Evolutionary conservation across 371 early-diverging fungal species (phyloP), one percentile per base, ranked within the genome.

Genomic region (Caulochytrium protostelioides): DNA sequence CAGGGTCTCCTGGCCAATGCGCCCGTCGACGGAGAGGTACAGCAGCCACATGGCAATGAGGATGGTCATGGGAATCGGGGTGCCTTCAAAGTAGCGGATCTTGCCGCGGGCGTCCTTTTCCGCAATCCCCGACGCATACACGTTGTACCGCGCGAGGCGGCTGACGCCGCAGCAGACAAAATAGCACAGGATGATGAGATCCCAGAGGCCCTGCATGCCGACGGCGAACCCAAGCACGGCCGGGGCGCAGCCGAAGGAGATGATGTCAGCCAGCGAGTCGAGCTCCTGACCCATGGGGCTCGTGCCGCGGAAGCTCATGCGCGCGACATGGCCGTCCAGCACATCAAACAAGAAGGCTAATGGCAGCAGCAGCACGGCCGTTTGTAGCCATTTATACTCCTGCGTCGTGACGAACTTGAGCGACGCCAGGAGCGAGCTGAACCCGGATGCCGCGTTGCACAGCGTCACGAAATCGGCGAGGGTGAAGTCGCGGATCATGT

Each of bases 91-190:
- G 44, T 74, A 76, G 13, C 55, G 41, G 24, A 83, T 63, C 41
- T 83, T 84, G 31, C 85, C 85, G 3, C 57, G 54, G 3, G 39
- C 47, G 40, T 82, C 82, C 38, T 76, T 79, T 12, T 80, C 77
- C 3, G 27, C 26, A 34, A 76, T 38, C 26, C 64, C 55, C 6
- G 82, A 80, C 0, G 83, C 77, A 0, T 83, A 83, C 6, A 82
- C 82, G 45, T 87, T 87, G 53, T 72, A 87, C 16, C 85, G 57
- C 4, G 87, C 87, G 34, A 86, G 55, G 24, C 87, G 71, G 18
- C 85, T 76, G 38, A 84, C 72, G 18, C 85, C 87, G 43, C 85
- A 83, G 46, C 71, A 71, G 12, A 87, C 77, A 65, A 87, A 87
- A 52, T 77, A 76, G 0, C 73, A 64, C 44, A 87, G 57, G 2